Evolutionary conservation across 2,329 filamentous ascomycete genomes (phyloP).

Genomic region (Rhynchosporium agropyri): DNA sequence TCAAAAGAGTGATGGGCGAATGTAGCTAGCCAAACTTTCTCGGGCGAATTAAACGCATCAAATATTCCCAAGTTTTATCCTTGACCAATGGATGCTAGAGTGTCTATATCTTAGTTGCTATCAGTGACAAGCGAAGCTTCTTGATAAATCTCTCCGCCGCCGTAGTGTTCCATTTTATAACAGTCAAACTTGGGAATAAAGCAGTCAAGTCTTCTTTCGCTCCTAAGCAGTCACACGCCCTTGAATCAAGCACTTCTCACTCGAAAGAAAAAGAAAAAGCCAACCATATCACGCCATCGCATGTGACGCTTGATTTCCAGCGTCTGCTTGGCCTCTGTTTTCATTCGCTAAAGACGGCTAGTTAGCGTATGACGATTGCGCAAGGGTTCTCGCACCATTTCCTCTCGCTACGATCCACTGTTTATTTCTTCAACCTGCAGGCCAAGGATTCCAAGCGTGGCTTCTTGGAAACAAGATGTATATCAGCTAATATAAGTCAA

Average conservation of each 20-base stretch:
- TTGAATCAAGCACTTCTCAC: too few species aligned
- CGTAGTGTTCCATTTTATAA: too few species aligned
- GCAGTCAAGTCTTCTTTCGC: background rate
- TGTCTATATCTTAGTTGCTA: too few species aligned
- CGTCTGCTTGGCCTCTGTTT: slow-evolving; percentile 16
- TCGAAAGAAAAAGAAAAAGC: background rate
- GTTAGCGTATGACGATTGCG: slow-evolving; percentile 5
- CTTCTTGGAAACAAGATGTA: slow-evolving; percentile 6
- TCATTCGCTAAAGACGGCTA: slow-evolving; percentile 10
- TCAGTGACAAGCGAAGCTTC: too few species aligned
- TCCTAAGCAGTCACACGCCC: background rate
- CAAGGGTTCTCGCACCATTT: slow-evolving; percentile 12
- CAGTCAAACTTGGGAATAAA: too few species aligned
- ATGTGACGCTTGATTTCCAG: slow-evolving; percentile 8
- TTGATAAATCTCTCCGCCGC: too few species aligned
- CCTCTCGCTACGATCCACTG: background rate
- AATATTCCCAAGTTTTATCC: too few species aligned
- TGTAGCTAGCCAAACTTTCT: too few species aligned
- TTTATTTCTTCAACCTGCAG: background rate
- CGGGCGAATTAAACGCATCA: too few species aligned
- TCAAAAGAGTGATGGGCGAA: too few species aligned
- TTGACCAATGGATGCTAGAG: too few species aligned
- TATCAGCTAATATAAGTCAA: slow-evolving; percentile 1
- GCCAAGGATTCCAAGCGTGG: background rate
- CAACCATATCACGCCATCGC: background rate